A percentile compares a stretch with the other conserved stretches of the same genome.
Conservation (phyloP, 2,329 filamentous ascomycete species). For the Trichoderma asperellum region DNA sequence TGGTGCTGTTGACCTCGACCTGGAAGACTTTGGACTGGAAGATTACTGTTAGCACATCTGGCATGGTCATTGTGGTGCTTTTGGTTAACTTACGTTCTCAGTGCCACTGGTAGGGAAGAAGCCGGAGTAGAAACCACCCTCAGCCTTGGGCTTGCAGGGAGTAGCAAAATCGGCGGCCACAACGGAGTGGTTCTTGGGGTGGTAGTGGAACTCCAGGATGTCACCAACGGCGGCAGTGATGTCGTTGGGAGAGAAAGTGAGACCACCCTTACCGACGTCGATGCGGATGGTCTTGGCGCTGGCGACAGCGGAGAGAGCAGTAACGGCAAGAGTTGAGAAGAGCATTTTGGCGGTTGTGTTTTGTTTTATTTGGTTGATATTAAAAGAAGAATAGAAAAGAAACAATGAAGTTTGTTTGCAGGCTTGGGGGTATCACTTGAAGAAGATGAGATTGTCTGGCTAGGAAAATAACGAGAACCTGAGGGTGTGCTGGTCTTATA, state of each 20-base stretch:
- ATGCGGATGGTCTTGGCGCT: slow-evolving; percentile 41
- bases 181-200: slow-evolving; percentile 52
- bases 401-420: not conserved
- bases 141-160: slow-evolving; percentile 49
- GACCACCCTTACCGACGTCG: slow-evolving; percentile 49
- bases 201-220: slow-evolving; percentile 56
- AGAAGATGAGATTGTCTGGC: not conserved
- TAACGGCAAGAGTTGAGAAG: slow-evolving; percentile 27
- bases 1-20: slow-evolving; percentile 27
- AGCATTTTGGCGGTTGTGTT: slow-evolving; percentile 29
- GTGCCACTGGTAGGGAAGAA: slow-evolving; percentile 11
- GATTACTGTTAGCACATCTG: slow-evolving; percentile 9
- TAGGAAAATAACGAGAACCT: slow-evolving; percentile 3
- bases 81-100: slow-evolving; percentile 6
- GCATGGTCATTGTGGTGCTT: no score
- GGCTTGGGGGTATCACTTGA: slow-evolving; percentile 11
- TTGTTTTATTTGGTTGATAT: not conserved
- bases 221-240: slow-evolving; percentile 50
- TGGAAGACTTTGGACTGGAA: slow-evolving; percentile 32
- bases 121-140: slow-evolving; percentile 31
- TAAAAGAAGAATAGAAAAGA: not conserved
- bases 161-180: slow-evolving; percentile 51
- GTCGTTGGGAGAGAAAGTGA: slow-evolving; percentile 49
- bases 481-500: slow-evolving; percentile 22
- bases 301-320: slow-evolving; percentile 32